A percentile compares a stretch with the other conserved stretches of the same genome.
phyloP scores from a whole-genome alignment of 306 rosid species.

The Bauhinia variegata region DNA sequence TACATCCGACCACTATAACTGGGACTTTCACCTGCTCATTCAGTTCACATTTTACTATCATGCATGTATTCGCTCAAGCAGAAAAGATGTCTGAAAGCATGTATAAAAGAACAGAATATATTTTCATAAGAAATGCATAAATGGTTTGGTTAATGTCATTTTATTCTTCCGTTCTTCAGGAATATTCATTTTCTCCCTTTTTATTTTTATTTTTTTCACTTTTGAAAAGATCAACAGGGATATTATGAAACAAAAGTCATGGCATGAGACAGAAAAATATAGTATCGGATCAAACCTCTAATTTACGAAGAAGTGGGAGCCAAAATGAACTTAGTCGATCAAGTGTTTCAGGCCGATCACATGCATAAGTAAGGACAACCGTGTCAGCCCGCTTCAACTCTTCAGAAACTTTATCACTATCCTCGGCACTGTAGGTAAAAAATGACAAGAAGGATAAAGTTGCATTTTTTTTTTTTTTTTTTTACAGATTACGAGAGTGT shows the following conservation, averaged over 20 bases:
- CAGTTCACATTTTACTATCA: slow-evolving; percentile 35
- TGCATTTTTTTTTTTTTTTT: no score
- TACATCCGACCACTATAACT: slow-evolving; percentile 95
- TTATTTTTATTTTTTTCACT: slow-evolving; percentile 26
- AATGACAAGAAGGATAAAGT: not conserved
- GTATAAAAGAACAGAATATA: slow-evolving; percentile 4
- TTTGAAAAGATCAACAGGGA: not conserved
- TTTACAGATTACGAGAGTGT: not conserved
- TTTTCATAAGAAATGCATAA: not conserved
- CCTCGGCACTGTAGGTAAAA: slow-evolving; percentile 65
- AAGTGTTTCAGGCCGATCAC: slow-evolving; percentile 84
- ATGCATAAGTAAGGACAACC: slow-evolving; percentile 92
- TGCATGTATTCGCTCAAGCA: no score
- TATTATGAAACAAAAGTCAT: not conserved
- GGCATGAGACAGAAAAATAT: not conserved
- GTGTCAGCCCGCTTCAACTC: slow-evolving; percentile 94
- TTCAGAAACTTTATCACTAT: slow-evolving; percentile 80
- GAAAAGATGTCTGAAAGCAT: no score
- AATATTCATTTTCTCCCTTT: slow-evolving; percentile 1
- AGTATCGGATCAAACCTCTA: slow-evolving; percentile 63
- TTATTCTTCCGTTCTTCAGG: not conserved
- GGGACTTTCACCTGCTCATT: slow-evolving; percentile 86
- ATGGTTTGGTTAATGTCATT: not conserved
- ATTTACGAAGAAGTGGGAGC: slow-evolving; percentile 93
- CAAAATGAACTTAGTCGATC: slow-evolving; percentile 81